Conservation (phyloP, 2,329 filamentous ascomycete genomes). For the Alternaria sp. region DNA sequence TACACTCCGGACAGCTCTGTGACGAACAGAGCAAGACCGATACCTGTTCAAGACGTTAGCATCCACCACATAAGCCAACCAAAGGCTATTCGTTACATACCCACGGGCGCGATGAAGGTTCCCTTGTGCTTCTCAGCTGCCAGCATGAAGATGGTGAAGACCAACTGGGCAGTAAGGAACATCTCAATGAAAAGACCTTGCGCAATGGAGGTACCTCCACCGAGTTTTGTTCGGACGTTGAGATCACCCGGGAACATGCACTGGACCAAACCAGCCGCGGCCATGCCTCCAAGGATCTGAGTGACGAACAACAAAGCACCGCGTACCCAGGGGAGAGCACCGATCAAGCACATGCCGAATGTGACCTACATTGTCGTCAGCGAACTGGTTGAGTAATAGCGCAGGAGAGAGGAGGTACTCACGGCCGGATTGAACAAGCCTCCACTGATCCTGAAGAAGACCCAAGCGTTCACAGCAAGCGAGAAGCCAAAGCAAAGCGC, state of each 20-base stretch:
- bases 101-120: slow-evolving; percentile 63
- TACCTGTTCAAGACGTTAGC: slow-evolving; percentile 36
- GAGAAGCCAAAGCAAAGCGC: slow-evolving; percentile 50
- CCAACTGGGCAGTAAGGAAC: slow-evolving; percentile 35
- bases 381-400: background rate
- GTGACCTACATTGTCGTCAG: slow-evolving; percentile 19
- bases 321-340: slow-evolving; percentile 20
- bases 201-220: slow-evolving; percentile 14
- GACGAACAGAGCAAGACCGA: slow-evolving; percentile 73
- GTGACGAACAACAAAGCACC: slow-evolving; percentile 24
- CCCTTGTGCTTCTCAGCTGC: slow-evolving; percentile 66
- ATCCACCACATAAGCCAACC: background rate
- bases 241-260: slow-evolving; percentile 32
- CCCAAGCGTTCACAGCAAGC: slow-evolving; percentile 50
- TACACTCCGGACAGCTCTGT: slow-evolving; percentile 42
- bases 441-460: slow-evolving; percentile 36
- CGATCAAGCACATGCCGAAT: slow-evolving; percentile 39
- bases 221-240: slow-evolving; percentile 25
- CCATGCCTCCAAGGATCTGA: slow-evolving; percentile 33
- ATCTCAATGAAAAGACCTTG: slow-evolving; percentile 32
- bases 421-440: slow-evolving; percentile 34
- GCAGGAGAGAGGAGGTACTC: background rate
- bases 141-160: slow-evolving; percentile 59
- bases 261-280: slow-evolving; percentile 31
- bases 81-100: slow-evolving; percentile 28